Base-by-base conservation (phyloP, 495 filamentous ascomycete species). In the Cetradonia linearis region DNA sequence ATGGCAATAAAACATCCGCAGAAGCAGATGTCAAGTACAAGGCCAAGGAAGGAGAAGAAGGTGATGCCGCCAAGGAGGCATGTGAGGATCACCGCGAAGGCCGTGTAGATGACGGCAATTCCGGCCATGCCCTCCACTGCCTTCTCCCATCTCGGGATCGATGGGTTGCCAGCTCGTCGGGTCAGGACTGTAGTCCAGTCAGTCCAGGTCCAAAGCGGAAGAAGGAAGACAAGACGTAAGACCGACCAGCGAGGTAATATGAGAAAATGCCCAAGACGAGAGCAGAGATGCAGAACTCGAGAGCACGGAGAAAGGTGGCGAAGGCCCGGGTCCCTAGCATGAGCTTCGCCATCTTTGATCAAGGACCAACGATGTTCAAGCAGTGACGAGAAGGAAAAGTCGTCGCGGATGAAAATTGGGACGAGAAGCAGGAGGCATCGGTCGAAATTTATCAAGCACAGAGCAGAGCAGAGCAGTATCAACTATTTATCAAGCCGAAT, bases 81-180 rank as follows among this genome's bases (percentile, higher is more conserved):
- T 42, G 89, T 86, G 31, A 91, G 74, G 53, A 93, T 62, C 20
- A 84, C 71, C 31, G 86, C 86, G 42, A 89, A 73, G 56, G 86
- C 70, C 10, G 83, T 80, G 70, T 95, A 96, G 8, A 91, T 71
- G 1, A 83, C 77, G 4, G 82, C 86, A 8, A 78, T 79, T 54
- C 88, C 91, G 2, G 87, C 78, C 38, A 96, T 85, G 69, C 91
- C 91, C 62, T 87, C 86, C 31, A 94, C 88, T 42, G 90, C 91
- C 55, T 81, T 83, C 56, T 84, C 72, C 77, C 81, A 87, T 64
- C 69, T 80, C 4, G 77, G 74, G 65, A 90, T 88, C 38, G 64
- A 46, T 18, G 61, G 34, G 36, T 57, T 40, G 25, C 81, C 68
- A 64, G 81, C 62, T 70, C 86, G 79, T 63, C 81, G 76, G 53